Percentiles rank a stretch among this genome's conserved stretches.
These are phyloP conservation scores for Lipomyces kockii DNA, from an alignment of 805 yeast species.

Conservation along the genomic window DNA sequence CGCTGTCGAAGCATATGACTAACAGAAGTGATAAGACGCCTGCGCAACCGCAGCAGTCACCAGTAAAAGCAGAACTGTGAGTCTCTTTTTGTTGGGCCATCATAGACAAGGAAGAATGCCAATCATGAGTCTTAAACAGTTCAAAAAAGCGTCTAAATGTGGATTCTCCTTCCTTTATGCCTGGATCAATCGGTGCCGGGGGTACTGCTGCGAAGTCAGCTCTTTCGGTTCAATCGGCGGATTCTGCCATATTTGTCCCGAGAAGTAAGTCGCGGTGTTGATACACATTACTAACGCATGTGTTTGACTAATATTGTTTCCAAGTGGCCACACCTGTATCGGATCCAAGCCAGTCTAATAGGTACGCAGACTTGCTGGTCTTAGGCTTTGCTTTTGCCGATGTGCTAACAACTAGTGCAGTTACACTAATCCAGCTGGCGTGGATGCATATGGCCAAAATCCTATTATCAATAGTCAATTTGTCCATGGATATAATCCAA, in stretches of 20 bases:
- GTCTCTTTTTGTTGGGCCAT: neutral
- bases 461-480: slow-evolving; percentile 13
- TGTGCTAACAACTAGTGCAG: neutral
- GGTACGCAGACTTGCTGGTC: neutral
- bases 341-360: neutral
- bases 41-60: slow-evolving; percentile 6
- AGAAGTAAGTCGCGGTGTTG: slow-evolving; percentile 37
- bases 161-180: slow-evolving; percentile 61
- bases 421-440: slow-evolving; percentile 6
- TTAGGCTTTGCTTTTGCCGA: neutral
- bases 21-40: neutral
- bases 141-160: slow-evolving; percentile 56
- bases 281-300: neutral
- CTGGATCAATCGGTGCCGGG: slow-evolving; percentile 40
- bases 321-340: slow-evolving; percentile 1
- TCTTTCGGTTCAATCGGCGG: slow-evolving; percentile 23
- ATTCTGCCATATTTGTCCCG: slow-evolving; percentile 45
- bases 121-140: slow-evolving; percentile 3
- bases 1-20: neutral
- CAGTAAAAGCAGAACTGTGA: slow-evolving; percentile 23
- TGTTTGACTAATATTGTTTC: neutral
- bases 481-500: slow-evolving; percentile 18
- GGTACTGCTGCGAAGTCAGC: slow-evolving; percentile 15
- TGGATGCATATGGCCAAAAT: slow-evolving; percentile 17
- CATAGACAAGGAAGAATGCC: neutral